Evolutionary conservation across 2,329 filamentous ascomycete genomes (phyloP).

Genomic region (Epichloe sylvatica): DNA sequence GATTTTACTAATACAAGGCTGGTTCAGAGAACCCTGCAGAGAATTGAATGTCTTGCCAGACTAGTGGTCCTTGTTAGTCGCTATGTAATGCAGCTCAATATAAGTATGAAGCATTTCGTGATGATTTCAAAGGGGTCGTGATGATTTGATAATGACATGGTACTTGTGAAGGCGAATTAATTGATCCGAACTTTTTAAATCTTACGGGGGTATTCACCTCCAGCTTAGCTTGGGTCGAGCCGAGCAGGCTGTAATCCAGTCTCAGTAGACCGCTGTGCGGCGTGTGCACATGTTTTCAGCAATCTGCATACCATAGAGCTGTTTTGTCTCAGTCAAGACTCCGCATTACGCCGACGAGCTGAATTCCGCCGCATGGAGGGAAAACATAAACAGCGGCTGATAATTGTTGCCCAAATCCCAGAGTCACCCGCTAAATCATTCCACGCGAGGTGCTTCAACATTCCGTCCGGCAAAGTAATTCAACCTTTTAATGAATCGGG

Average conservation of each 20-base stretch:
- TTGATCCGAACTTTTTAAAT: too few relatives aligned
- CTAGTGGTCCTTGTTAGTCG: neutral
- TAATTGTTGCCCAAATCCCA: neutral
- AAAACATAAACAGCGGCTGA: neutral
- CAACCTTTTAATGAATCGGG: too few relatives aligned
- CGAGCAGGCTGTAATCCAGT: too few relatives aligned
- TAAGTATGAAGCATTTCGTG: neutral
- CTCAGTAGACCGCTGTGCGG: too few relatives aligned
- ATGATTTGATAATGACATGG: too few relatives aligned
- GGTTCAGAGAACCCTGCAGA: neutral
- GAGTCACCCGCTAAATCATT: neutral
- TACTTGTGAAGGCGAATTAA: too few relatives aligned
- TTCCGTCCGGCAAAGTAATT: too few relatives aligned
- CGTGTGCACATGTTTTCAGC: too few relatives aligned
- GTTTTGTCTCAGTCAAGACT: neutral
- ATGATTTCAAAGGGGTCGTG: neutral
- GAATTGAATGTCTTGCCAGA: neutral
- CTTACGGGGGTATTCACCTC: too few relatives aligned
- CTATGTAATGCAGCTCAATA: neutral
- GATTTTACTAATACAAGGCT: neutral
- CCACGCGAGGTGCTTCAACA: neutral
- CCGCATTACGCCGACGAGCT: neutral
- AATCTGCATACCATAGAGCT: neutral
- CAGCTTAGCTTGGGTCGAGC: too few relatives aligned
- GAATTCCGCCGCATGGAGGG: neutral